Percentiles rank a stretch among this genome's conserved stretches.
Evolutionary conservation across 2,329 filamentous ascomycete genomes (phyloP).

Genomic region (Meredithiella fracta): DNA sequence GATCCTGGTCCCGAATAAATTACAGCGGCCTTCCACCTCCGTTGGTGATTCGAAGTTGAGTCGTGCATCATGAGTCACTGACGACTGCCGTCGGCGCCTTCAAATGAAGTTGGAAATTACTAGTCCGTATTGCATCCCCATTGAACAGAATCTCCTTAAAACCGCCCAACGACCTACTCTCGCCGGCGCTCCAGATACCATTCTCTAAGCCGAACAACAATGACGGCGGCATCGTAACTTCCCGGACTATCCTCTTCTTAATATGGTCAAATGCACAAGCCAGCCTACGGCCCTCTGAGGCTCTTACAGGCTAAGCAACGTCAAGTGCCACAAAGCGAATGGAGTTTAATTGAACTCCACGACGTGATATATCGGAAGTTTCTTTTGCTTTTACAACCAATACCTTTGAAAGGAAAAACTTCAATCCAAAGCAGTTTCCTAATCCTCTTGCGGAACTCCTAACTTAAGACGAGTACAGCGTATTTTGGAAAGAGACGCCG

Average conservation of each 20-base stretch:
- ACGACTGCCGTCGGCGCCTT: not conserved
- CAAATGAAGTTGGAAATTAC: not conserved
- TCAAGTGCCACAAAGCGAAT: conserved; percentile 2
- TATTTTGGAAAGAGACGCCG: not conserved
- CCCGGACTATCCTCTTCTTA: not conserved
- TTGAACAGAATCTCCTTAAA: not conserved
- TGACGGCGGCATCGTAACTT: not conserved
- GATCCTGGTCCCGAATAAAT: too few species aligned
- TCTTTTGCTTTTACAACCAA: too few species aligned
- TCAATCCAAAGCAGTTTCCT: not conserved
- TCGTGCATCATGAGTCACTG: too few species aligned
- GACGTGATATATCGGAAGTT: not conserved
- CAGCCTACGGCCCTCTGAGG: conserved; percentile 4
- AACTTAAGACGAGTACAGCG: not conserved
- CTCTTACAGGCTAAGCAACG: not conserved
- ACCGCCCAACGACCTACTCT: not conserved
- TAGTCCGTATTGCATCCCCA: not conserved
- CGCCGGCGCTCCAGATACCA: not conserved
- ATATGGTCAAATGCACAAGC: conserved; percentile 1
- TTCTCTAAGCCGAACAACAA: too few species aligned
- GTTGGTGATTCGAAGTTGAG: too few species aligned
- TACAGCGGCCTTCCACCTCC: too few species aligned
- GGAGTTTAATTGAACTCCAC: not conserved
- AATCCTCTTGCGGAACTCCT: not conserved
- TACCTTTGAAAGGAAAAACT: too few species aligned